phyloP scores from a whole-genome alignment of 345 rosid genomes.

The Laguncularia racemosa region DNA sequence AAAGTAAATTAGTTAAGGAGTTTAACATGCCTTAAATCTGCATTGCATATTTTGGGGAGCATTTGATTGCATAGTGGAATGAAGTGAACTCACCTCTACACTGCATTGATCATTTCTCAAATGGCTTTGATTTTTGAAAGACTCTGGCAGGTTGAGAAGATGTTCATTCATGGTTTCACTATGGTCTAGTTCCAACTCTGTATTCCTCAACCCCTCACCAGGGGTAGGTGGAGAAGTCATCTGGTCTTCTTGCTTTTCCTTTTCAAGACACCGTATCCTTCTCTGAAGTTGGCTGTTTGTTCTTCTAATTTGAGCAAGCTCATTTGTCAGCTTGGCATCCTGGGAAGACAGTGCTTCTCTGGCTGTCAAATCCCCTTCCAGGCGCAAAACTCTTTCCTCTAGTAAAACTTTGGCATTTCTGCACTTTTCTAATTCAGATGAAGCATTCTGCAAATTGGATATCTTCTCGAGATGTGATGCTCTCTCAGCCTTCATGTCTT shows the following conservation, averaged over 20 bases:
- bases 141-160: too few species aligned
- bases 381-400: slow-evolving; percentile 55
- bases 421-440: slow-evolving; percentile 39
- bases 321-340: slow-evolving; percentile 47
- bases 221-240: slow-evolving; percentile 27
- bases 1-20: neutral
- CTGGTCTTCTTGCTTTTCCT: slow-evolving; percentile 39
- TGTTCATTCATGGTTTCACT: too few species aligned
- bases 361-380: slow-evolving; percentile 62
- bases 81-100: slow-evolving; percentile 5
- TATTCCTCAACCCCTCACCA: slow-evolving; percentile 18
- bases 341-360: slow-evolving; percentile 46
- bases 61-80: neutral
- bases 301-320: slow-evolving; percentile 50
- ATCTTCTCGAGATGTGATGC: slow-evolving; percentile 21
- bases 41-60: neutral
- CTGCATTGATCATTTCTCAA: too few species aligned
- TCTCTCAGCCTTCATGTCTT: slow-evolving; percentile 38
- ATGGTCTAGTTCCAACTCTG: slow-evolving; percentile 10
- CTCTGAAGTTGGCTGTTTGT: slow-evolving; percentile 43
- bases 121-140: too few species aligned
- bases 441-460: slow-evolving; percentile 30
- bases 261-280: slow-evolving; percentile 38
- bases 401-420: slow-evolving; percentile 38
- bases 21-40: neutral